Evolutionary conservation across 1,139 yeast species (phyloP).

Genomic region (Yamadazyma atlantica): DNA sequence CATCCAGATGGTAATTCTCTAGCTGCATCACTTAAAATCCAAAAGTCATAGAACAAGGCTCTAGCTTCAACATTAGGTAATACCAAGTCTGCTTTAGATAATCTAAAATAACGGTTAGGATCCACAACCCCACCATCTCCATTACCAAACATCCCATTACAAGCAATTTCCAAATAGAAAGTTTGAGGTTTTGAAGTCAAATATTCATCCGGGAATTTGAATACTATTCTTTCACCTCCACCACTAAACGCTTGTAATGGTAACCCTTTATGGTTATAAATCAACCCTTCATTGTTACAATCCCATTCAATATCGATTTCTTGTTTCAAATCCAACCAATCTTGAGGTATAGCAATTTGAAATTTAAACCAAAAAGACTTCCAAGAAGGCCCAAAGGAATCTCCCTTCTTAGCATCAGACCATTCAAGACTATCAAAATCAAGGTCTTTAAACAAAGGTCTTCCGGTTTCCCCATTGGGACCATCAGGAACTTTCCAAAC

Average conservation of each 20-base stretch:
- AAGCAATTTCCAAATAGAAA: slow-evolving; percentile 85
- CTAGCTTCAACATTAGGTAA: slow-evolving; percentile 82
- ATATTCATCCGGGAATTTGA: slow-evolving; percentile 57
- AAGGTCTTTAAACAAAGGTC: slow-evolving; percentile 79
- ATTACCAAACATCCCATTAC: slow-evolving; percentile 94
- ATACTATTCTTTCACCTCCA: slow-evolving; percentile 75
- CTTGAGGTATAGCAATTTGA: slow-evolving; percentile 57
- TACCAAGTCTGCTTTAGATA: slow-evolving; percentile 72
- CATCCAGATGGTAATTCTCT: slow-evolving; percentile 73
- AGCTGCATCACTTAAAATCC: slow-evolving; percentile 89
- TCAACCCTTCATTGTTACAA: slow-evolving; percentile 79
- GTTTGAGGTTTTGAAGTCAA: slow-evolving; percentile 41
- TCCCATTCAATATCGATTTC: slow-evolving; percentile 81
- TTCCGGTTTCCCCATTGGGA: slow-evolving; percentile 43
- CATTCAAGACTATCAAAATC: slow-evolving; percentile 43
- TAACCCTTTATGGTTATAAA: slow-evolving; percentile 63
- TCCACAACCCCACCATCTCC: slow-evolving; percentile 62
- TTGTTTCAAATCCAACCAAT: slow-evolving; percentile 52
- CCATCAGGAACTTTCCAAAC: slow-evolving; percentile 67
- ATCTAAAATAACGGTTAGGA: slow-evolving; percentile 65
- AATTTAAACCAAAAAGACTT: slow-evolving; percentile 92
- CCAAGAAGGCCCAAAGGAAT: slow-evolving; percentile 94
- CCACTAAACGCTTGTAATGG: slow-evolving; percentile 88
- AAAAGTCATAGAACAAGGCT: slow-evolving; percentile 74
- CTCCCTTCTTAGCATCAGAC: slow-evolving; percentile 64